Evolutionary conservation across 345 rosid genomes (phyloP), one percentile per base, ranked within the genome.

Genomic region (Tarenaya hassleriana): DNA sequence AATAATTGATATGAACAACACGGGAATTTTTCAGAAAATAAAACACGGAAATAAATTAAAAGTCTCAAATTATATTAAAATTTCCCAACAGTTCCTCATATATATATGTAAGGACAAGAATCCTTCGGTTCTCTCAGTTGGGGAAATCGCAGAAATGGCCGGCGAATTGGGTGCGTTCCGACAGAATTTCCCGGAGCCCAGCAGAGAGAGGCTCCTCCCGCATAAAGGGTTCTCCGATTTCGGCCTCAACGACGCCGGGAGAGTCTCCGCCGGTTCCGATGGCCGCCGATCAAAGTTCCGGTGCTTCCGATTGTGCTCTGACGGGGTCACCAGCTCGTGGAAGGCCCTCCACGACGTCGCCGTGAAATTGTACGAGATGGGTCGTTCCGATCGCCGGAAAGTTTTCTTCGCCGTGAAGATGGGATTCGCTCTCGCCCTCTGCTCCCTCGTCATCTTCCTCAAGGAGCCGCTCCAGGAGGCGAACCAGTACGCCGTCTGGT

Each of bases 401-500:
- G 40, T 71, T 2, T 1, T 77, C 14, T 88, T 88, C 54, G 77
- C 87, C 3, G 40, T 55, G 1, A 88, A 88, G 72, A 81, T 88
- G 95, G 97, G 92, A 0, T 16, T 81, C 50, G 58, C 95, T n/a
- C 71, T 88, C 7, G 75, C 87, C 0, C 57, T 81, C 15, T 72
- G 76, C 9, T 82, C 92, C 1, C 48, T 88, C 5, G 73, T 76
- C 10, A 76, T 88, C 16, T 82, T 84, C 63, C 69, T 84, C 5
- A 88, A 72, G 56, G 88, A 78, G 52, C 77, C 82, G 5, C 74
- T 85, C 7, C 52, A 50, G 43, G 46, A 70, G 6, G 73, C 66
- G 39, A 72, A 70, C 59, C 81, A 86, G 56, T 86, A 83, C 66
- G 76, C 95, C 24, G 77, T 89, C 41, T 89, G 97, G 97, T 92